Percentiles rank a stretch among this genome's conserved stretches.
Conservation (phyloP, 306 rosid species). For the cucumber (Cucumis sativus) region DNA sequence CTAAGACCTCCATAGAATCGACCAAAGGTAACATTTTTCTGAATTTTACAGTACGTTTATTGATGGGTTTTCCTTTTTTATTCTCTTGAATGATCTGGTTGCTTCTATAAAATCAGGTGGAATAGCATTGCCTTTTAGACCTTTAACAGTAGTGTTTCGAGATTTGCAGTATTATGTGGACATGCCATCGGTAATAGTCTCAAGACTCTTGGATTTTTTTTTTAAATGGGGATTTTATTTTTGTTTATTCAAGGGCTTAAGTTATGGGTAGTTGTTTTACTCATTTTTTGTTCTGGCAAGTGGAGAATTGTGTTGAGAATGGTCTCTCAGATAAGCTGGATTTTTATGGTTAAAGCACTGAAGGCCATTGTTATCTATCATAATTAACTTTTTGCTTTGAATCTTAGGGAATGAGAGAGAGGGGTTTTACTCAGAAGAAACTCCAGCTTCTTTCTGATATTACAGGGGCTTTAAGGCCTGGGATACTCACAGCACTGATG, state of each 20-base stretch:
- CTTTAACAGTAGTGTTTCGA: conserved; percentile 26
- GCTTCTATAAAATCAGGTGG: conserved; percentile 9
- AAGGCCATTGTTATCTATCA: no score
- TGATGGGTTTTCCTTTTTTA: not conserved
- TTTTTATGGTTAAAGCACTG: not conserved
- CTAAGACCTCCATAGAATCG: not conserved
- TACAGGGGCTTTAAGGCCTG: conserved; percentile 29
- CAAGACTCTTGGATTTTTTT: not conserved
- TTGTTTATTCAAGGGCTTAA: no score
- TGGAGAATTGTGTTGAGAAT: no score
- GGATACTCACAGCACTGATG: conserved; percentile 40
- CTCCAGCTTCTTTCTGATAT: conserved; percentile 27
- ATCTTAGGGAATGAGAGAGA: conserved; percentile 20
- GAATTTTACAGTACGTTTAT: not conserved
- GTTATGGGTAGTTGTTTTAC: no score
- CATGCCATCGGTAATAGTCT: conserved; percentile 23
- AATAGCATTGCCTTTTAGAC: conserved; percentile 35
- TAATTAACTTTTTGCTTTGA: not conserved
- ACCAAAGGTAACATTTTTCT: not conserved
- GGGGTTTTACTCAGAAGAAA: conserved; percentile 17
- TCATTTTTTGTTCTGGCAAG: no score
- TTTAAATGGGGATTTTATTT: not conserved
- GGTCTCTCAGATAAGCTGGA: no score
- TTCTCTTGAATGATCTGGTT: not conserved
- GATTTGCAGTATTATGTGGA: conserved; percentile 35